A percentile compares a stretch with the other conserved stretches of the same genome.
Conservation (phyloP, 2,329 filamentous ascomycete species). For the Cadophora gregata region DNA sequence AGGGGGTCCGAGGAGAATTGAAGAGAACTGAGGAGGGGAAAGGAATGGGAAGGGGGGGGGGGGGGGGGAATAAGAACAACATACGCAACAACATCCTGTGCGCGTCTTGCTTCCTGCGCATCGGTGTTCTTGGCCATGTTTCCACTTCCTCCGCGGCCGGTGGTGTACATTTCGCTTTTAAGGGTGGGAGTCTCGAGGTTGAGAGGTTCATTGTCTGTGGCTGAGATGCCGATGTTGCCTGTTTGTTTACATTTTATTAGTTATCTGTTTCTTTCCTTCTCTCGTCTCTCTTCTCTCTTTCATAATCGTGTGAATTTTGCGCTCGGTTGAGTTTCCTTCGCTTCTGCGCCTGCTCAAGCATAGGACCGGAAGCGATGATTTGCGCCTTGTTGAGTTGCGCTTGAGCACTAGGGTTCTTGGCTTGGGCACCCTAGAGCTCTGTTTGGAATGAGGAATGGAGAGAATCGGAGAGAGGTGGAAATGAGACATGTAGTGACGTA, state of each 20-base stretch:
- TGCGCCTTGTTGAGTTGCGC: background rate
- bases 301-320: too few species aligned
- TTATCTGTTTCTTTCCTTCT: background rate
- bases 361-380: too few species aligned
- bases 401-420: background rate
- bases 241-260: background rate
- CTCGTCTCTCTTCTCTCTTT: too few species aligned
- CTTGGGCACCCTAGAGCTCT: background rate
- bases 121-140: conserved; percentile 84
- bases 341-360: too few species aligned
- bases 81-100: conserved; percentile 81
- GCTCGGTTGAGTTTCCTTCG: too few species aligned
- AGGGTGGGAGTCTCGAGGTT: conserved; percentile 84
- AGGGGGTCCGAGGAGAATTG: too few species aligned
- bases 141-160: conserved; percentile 84
- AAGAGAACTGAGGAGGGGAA: background rate
- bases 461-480: too few species aligned
- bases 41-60: background rate
- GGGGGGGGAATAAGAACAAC: conserved; percentile 21
- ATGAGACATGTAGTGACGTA: conserved; percentile 43
- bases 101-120: conserved; percentile 73
- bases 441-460: background rate
- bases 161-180: conserved; percentile 84
- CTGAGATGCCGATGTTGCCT: conserved; percentile 69
- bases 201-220: conserved; percentile 55